Conservation (phyloP, 2,329 filamentous ascomycete genomes). For the Ascochyta rabiei region DNA sequence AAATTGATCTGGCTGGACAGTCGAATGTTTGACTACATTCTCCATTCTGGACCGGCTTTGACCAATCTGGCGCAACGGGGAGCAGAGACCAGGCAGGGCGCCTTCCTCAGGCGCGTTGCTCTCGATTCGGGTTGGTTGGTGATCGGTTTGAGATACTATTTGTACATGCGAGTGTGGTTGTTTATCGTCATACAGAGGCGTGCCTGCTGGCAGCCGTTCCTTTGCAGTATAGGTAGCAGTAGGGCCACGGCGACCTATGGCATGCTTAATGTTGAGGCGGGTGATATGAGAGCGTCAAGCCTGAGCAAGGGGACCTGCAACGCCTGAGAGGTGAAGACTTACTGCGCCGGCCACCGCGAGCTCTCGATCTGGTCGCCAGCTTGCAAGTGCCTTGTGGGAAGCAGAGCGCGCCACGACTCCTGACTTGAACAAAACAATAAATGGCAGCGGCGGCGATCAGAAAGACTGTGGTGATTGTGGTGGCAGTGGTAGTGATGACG, state of each 20-base stretch:
- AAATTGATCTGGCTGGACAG: conserved; percentile 5
- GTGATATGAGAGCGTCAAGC: neutral
- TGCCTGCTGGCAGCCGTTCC: conserved; percentile 26
- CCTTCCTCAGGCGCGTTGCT: conserved; percentile 8
- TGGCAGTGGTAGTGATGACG: neutral
- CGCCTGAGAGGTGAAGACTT: conserved; percentile 15
- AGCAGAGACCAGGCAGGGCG: conserved; percentile 17
- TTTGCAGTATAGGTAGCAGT: conserved; percentile 17
- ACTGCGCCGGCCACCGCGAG: conserved; percentile 31
- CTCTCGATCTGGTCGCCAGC: conserved; percentile 26
- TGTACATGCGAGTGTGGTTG: conserved; percentile 33
- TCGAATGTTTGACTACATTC: neutral
- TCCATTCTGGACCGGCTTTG: neutral
- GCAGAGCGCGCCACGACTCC: too few species aligned
- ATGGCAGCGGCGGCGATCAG: neutral
- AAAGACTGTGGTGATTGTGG: neutral
- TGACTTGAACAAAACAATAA: neutral
- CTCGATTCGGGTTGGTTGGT: neutral
- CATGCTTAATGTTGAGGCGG: neutral
- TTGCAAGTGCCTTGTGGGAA: conserved; percentile 9
- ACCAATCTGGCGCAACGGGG: conserved; percentile 17
- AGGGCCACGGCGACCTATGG: conserved; percentile 27
- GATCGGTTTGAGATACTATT: conserved; percentile 22
- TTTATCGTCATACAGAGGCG: conserved; percentile 8
- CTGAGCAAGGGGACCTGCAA: neutral